Base-by-base conservation (phyloP, 352 stramenopile genomes). In the Pythium folliculosum region DNA sequence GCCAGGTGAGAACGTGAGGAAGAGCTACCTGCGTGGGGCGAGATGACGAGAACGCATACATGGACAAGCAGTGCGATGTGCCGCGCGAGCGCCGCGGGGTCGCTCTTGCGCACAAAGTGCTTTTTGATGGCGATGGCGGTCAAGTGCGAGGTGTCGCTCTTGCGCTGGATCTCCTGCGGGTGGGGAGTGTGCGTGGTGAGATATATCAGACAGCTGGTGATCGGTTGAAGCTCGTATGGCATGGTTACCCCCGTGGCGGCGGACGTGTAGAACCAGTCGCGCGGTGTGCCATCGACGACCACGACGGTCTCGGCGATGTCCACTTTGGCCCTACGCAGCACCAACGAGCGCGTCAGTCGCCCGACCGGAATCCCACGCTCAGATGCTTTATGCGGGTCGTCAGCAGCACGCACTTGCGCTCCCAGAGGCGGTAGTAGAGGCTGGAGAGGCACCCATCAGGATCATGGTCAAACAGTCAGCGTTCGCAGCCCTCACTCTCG, bases 191-290 rank as follows among this genome's bases (percentile, higher is more conserved):
- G 25, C 43, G 7, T 25, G 10, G 9, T 17, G 35, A 45, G 23
- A 25, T 37, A 19, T 19, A 47, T 47, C 14, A 47, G 37, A 38
- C 27, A 32, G 27, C 27, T 32, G 27, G 27, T 32, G 27, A 32
- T 32, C 27, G 3, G 27, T 32, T 32, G 27, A 32, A 32, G 27
- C 5, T 32, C 27, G 2, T 6, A 32, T 32, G 27, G 27, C 27
- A 32, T 32, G 16, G 76, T 27, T 53, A 90, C 82, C 27, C 80
- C 82, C 6, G 82, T 86, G 65, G 35, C 45, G 3, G 78, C 58
- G 5, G 82, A 91, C 3, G 82, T 89, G 67, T 81, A 88, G 67
- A 78, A 91, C 82, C 82, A 91, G 38, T 82, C 77, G 9, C 51
- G 63, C 9, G 72, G 71, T 22, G 27, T 71, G 19, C 82, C 82